Percentiles rank a stretch among this genome's conserved stretches.
Conservation (phyloP, 768 basidiomycete genomes). For the Rhodotorula sphaerocarpa region DNA sequence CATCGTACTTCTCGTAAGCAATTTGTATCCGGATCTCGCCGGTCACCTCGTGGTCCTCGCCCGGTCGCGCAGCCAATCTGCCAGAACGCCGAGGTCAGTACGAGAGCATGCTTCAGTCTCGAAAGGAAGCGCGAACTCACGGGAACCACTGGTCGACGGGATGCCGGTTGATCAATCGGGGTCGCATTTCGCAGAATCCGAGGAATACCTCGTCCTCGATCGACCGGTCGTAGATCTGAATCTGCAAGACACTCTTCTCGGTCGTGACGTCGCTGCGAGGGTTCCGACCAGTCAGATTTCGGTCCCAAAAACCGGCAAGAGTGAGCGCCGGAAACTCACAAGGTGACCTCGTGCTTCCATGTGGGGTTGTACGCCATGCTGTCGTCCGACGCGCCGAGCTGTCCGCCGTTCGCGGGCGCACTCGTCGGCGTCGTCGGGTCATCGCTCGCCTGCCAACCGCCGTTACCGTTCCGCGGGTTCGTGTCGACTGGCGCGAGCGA, state of each 20-base stretch:
- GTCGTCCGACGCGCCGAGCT: constrained; percentile 15
- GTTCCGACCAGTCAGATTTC: background rate
- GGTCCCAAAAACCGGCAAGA: constrained; percentile 10
- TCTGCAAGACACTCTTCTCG: constrained; percentile 67
- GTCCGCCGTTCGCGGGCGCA: constrained; percentile 1
- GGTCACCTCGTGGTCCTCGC: constrained; percentile 60
- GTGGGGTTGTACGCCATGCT: constrained; percentile 62
- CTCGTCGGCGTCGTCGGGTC: constrained; percentile 24
- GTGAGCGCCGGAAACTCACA: constrained; percentile 54
- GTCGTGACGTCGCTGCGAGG: constrained; percentile 82
- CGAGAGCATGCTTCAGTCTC: too few species aligned
- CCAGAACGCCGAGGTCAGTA: too few species aligned
- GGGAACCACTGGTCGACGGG: constrained; percentile 96
- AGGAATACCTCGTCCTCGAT: constrained; percentile 73
- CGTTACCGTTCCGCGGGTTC: background rate
- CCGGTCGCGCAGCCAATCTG: constrained; percentile 39
- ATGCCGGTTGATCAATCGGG: constrained; percentile 80
- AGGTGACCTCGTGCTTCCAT: constrained; percentile 98
- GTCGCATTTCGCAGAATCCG: constrained; percentile 84
- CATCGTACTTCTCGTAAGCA: constrained; percentile 84
- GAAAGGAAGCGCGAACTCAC: constrained; percentile 50
- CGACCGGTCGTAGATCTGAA: constrained; percentile 77
- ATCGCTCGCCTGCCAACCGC: constrained; percentile 7
- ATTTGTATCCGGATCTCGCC: constrained; percentile 93
- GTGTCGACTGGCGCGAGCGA: constrained; percentile 16